These are phyloP conservation scores for Fusarium cicatricum DNA, from an alignment of 2,329 filamentous ascomycete genomes.

Conservation along the genomic window DNA sequence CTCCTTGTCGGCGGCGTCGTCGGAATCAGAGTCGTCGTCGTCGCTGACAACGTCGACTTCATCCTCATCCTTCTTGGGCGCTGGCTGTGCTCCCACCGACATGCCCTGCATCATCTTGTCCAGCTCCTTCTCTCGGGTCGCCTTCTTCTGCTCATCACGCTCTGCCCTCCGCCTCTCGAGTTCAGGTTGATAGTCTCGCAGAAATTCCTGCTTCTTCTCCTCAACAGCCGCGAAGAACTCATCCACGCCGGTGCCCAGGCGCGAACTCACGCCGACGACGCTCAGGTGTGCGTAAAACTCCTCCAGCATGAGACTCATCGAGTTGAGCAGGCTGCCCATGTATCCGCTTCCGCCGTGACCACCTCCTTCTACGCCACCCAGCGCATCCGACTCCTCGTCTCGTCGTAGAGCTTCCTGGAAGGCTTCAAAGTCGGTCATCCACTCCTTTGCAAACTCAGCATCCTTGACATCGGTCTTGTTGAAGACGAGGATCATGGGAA, in stretches of 20 bases:
- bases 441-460: slow-evolving; percentile 90
- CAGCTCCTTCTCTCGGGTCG: slow-evolving; percentile 79
- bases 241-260: slow-evolving; percentile 89
- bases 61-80: slow-evolving; percentile 53
- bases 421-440: slow-evolving; percentile 99
- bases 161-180: slow-evolving; percentile 80
- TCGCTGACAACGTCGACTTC: slow-evolving; percentile 65
- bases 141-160: slow-evolving; percentile 77
- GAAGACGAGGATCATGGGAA: slow-evolving; percentile 98
- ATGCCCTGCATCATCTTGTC: slow-evolving; percentile 96
- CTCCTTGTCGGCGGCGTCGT: slow-evolving; percentile 68
- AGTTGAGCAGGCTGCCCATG: slow-evolving; percentile 95
- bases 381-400: slow-evolving; percentile 81
- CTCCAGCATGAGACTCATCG: slow-evolving; percentile 96
- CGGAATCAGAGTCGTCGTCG: slow-evolving; percentile 63
- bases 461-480: slow-evolving; percentile 98
- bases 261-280: slow-evolving; percentile 91
- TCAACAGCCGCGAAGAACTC: slow-evolving; percentile 93
- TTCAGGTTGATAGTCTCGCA: slow-evolving; percentile 90
- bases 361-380: slow-evolving; percentile 75
- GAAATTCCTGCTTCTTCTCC: slow-evolving; percentile 87
- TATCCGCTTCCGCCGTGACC: slow-evolving; percentile 84
- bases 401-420: slow-evolving; percentile 86
- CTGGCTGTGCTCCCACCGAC: slow-evolving; percentile 55
- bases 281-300: slow-evolving; percentile 96